Evolutionary conservation across 108 stramenopile genomes (phyloP).

Genomic region (Pseudonitzschia pungens): DNA sequence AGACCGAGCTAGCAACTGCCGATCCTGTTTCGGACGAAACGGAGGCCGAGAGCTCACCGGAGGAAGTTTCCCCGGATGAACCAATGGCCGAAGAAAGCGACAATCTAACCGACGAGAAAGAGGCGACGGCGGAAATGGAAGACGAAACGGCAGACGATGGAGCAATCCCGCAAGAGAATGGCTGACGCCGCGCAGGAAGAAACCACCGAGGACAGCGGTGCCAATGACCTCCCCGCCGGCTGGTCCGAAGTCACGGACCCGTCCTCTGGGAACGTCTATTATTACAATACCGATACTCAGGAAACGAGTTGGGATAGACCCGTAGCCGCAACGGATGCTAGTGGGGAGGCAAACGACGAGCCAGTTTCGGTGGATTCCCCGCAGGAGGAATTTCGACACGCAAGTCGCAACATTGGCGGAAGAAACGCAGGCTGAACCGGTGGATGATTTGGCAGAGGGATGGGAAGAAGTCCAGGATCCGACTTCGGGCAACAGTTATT

Average conservation of each 20-base stretch:
- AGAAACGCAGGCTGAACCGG: not conserved
- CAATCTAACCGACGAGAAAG: not conserved
- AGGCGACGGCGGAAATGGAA: not conserved
- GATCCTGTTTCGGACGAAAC: not conserved
- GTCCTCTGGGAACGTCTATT: conserved; percentile 44
- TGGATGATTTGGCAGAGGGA: conserved; percentile 18
- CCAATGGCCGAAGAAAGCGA: not conserved
- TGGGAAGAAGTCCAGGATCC: conserved; percentile 67
- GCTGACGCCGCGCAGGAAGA: not conserved
- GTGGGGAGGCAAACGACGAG: not conserved
- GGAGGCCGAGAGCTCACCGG: not conserved
- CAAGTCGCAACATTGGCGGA: not conserved
- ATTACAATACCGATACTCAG: conserved; percentile 43
- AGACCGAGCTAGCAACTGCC: not conserved
- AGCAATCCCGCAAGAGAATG: not conserved
- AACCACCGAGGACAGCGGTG: not conserved
- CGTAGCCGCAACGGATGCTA: not conserved
- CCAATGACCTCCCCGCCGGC: conserved; percentile 22
- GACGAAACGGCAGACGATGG: not conserved
- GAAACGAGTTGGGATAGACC: conserved; percentile 50
- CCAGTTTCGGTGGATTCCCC: not conserved
- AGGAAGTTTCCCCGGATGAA: not conserved
- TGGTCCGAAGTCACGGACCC: conserved; percentile 52
- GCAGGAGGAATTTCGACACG: not conserved
- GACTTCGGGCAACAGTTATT: conserved; percentile 51